Conservation (phyloP, 2,329 filamentous ascomycete species). For the Trichoderma harzianum region DNA sequence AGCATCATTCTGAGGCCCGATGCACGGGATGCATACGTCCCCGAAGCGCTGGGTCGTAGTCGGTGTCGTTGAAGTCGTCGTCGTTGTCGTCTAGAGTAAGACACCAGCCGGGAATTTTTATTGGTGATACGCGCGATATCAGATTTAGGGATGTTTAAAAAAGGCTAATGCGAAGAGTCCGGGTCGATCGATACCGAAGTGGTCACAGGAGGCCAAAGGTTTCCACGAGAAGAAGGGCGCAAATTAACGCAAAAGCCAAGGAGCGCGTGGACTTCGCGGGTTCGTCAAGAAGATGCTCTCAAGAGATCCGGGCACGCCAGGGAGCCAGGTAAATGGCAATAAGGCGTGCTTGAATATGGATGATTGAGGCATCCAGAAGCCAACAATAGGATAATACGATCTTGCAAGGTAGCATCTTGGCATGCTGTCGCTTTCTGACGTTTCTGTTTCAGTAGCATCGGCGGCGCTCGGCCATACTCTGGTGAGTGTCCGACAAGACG, state of each 20-base stretch:
- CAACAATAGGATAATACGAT: slow-evolving; percentile 12
- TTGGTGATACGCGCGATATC: not conserved
- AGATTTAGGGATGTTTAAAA: not conserved
- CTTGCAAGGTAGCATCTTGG: slow-evolving; percentile 18
- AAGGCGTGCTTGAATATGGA: not conserved
- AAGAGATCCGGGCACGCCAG: not conserved
- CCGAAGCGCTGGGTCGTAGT: not conserved
- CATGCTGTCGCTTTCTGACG: slow-evolving; percentile 16
- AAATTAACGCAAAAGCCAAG: not conserved
- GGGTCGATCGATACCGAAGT: not conserved
- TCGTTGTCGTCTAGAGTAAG: not conserved
- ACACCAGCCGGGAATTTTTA: not conserved
- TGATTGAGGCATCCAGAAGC: slow-evolving; percentile 7
- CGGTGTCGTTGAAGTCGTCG: not conserved
- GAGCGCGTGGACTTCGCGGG: not conserved
- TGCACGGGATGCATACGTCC: slow-evolving; percentile 5
- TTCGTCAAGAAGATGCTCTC: not conserved
- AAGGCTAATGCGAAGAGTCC: not conserved
- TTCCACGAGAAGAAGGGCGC: not conserved
- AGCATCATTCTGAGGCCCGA: slow-evolving; percentile 29
- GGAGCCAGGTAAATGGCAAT: not conserved
- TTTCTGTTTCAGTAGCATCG: slow-evolving; percentile 35
- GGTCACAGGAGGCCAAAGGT: not conserved
- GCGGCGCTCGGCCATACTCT: slow-evolving; percentile 39
- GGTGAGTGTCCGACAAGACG: slow-evolving; percentile 28